Base-by-base conservation (phyloP, 257 asterid genomes). In the Schizonepeta tenuifolia region DNA sequence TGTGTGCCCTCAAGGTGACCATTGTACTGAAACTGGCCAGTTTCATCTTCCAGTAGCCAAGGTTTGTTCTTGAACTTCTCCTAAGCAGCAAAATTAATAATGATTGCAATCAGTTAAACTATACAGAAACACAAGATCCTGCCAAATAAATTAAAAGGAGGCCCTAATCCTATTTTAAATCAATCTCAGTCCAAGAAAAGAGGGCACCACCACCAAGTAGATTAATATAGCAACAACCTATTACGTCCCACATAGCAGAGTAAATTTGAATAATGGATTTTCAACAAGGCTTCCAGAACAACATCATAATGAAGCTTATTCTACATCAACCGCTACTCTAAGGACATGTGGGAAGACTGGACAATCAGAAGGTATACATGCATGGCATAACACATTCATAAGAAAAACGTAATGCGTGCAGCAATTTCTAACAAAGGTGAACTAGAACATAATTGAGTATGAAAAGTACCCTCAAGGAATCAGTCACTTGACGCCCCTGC, bases 31-130 rank as follows among this genome's bases (percentile, higher is more conserved):
- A 83, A 83, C 80, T 87, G 90, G 28, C 99, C 99, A 1, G 97
- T 85, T 87, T 95, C 99, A 78, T 95, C 99, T 85, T 95, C 98
- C 81, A 95, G 87, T 72, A 88, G 75, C 99, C 99, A 95, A 50
- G 99, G 97, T 83, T 82, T 90, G 82, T 88, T 95, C 87, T 92
- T 95, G 86, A 57, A 92, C 86, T 90, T 95, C 79, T 95, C 99
- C 99, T 95, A 69, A 67, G 21, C 58, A 80, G 78, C 67, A 58
- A 74, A 80, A 80, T 65, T 57, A 73, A 59, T 50, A 71, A 74
- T 67, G 61, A 74, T 74, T 61, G 57, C 26, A 70, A 65, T 63
- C 24, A 53, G 59, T 61, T 61, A 58, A 40, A 35, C 51, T 40
- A 72, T 54, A 20, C 40, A 59, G 65, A 65, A 12, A 61, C 40